Base-by-base conservation (phyloP, 1,284 basidiomycete genomes). In the Anthracocystis walkeri region DNA sequence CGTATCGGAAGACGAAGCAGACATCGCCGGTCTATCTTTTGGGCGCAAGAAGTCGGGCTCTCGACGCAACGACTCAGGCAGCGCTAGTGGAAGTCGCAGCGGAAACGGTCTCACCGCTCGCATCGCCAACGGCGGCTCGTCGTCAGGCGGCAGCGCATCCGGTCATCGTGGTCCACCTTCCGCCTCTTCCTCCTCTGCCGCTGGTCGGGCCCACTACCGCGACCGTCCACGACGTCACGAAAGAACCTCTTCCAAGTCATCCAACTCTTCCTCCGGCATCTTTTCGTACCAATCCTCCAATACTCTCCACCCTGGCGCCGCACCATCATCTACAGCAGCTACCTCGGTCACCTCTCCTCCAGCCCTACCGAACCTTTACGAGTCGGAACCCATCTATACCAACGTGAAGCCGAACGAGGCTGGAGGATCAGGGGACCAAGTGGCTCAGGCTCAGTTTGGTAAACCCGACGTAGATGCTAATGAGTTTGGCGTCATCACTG, bases 11-110 rank as follows among this genome's bases (percentile, higher is more conserved):
- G 79, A 81, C 54, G 79, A 81, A 46, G 78, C 79, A 2, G 79
- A 81, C 46, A 81, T 81, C 27, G 79, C 78, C 3, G 79, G 79
- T 1, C 65, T 80, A 4, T 75, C 75, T 4, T 80, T 81, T 33
- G 67, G 76, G 12, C 75, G 73, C 56, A 71, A 70, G 23, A 64
- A 61, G 35, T 38, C 35, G 35, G 45, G 27, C 18, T 8, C 41
- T 6, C 44, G 51, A 12, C 72, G 66, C 38, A 49, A 51, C 31
- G 33, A 71, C 16, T 35, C 46, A 5, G 64, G 59, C 48, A 66
- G 65, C 41, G 58, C 62, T 12, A 49, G 48, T 20, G 69, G 67
- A 14, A 62, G 60, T 58, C 65, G 60, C 7, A 63, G 58, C 42
- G 73, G 58, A 11, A 53, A 35, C n/a, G 68, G 64, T 7, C 41